A percentile compares a stretch with the other conserved stretches of the same genome.
Evolutionary conservation across 176 grass and related monocot species (phyloP).

Genomic region (bread wheat (Triticum aestivum)): DNA sequence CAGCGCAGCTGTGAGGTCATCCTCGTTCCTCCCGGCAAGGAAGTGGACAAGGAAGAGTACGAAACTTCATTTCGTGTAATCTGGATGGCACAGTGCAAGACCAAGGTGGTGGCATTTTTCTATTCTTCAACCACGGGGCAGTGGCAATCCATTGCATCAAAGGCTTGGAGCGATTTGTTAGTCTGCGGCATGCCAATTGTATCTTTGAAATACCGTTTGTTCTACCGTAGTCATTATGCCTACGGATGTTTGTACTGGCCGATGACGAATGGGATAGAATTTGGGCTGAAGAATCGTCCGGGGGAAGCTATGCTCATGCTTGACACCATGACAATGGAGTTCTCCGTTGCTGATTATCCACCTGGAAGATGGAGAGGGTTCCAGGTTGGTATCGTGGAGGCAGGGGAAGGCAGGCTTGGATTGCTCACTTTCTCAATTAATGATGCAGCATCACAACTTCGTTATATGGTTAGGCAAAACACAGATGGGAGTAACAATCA

Average conservation of each 20-base stretch:
- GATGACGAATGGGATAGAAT: not conserved
- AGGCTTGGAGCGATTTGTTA: not conserved
- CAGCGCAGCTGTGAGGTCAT: not conserved
- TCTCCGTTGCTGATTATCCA: no score
- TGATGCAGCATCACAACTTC: not conserved
- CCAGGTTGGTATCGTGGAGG: not conserved
- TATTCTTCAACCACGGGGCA: not conserved
- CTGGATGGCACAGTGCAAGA: not conserved
- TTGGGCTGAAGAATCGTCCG: not conserved
- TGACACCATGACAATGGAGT: no score
- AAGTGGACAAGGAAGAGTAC: not conserved
- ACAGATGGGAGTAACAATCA: not conserved
- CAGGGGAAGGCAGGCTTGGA: not conserved
- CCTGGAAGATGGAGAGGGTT: not conserved
- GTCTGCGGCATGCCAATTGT: not conserved
- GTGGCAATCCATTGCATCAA: not conserved
- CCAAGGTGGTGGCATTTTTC: not conserved
- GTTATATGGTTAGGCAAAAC: not conserved
- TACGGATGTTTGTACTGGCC: not conserved
- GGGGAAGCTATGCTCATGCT: no score
- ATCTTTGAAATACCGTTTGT: not conserved
- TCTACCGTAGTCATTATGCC: not conserved
- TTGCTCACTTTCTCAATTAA: not conserved
- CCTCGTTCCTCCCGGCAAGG: not conserved
- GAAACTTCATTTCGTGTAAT: not conserved